Base-by-base conservation (phyloP, 306 rosid species). In the Cucurbita pepo region DNA sequence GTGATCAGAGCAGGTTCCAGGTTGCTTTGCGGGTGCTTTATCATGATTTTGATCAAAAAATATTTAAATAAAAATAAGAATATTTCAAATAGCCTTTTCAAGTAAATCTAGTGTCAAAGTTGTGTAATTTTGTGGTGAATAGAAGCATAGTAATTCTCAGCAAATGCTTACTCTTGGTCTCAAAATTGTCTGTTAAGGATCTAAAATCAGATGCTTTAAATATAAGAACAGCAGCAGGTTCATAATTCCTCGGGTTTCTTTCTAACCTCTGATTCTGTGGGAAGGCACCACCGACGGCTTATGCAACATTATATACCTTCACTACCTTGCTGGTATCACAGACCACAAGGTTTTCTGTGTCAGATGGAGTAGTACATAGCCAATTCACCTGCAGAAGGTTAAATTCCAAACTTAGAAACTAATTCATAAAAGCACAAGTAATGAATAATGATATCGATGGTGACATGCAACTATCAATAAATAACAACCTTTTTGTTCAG, bases 261-360 rank as follows among this genome's bases (percentile, higher is more conserved):
- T n/a, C 62, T 36, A 51, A 71, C 34, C 51, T 71, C 53, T 43
- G 71, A 72, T 69, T 52, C 48, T 12, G 53, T 36, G n/a, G 77
- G 11, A 36, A 30, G 34, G 34, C 34, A 30, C 34, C 34, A 30
- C 34, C 34, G 34, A 2, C 3, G 34, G 34, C 1, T 36, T 86
- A 90, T 18, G 85, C 67, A 77, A 90, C 71, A 19, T 90, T 85
- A 77, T 85, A 89, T 80, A 89, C 95, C 82, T 91, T 90, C 48
- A 94, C 92, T 40, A 82, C 86, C 83, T 94, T 87, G 7, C 95
- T 83, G 50, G 97, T 90, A 75, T 94, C 99, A 61, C 97, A 94
- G 41, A 91, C 92, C 36, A 89, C 77, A 25, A 94, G 95, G 85
- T 91, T 94, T 82, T 91, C 96, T 2, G 86, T 73, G 75, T 86